Conservation (phyloP, 306 rosid species). For the Cercis canadensis region DNA sequence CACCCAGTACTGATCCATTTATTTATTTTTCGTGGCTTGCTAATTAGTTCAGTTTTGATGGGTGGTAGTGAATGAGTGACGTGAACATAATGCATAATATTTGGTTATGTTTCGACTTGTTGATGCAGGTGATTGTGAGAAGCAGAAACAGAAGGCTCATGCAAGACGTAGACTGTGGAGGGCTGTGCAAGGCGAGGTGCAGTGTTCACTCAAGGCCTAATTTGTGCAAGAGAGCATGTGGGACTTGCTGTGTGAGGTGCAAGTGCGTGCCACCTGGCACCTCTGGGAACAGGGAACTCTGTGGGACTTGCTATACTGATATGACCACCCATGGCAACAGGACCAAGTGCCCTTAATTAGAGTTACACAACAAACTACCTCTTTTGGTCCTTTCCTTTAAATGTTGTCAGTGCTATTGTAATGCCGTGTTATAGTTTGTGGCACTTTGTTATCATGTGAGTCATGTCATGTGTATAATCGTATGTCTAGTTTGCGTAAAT, state of each 20-base stretch:
- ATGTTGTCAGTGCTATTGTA: too few relatives aligned
- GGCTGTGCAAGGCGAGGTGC: constrained; percentile 54
- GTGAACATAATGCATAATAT: too few relatives aligned
- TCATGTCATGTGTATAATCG: too few relatives aligned
- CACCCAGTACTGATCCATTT: constrained; percentile 6
- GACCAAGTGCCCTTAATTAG: constrained; percentile 59
- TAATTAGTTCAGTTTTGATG: neutral
- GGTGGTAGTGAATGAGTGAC: too few relatives aligned
- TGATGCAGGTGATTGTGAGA: constrained; percentile 44
- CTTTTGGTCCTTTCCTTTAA: too few relatives aligned
- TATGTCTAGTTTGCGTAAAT: neutral
- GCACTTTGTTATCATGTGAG: neutral
- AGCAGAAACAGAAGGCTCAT: constrained; percentile 57
- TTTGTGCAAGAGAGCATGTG: constrained; percentile 62
- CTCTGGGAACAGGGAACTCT: constrained; percentile 65
- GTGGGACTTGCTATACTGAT: constrained; percentile 69
- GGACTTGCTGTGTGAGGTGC: constrained; percentile 69
- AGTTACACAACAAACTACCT: too few relatives aligned
- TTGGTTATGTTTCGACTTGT: too few relatives aligned
- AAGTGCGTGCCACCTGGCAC: constrained; percentile 82
- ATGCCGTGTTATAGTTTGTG: too few relatives aligned
- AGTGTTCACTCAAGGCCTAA: constrained; percentile 59
- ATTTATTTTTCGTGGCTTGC: neutral
- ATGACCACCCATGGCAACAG: constrained; percentile 70
- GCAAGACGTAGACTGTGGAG: constrained; percentile 61